Evolutionary conservation across 257 asterid genomes (phyloP).

Genomic region (Solanum tacnaense): DNA sequence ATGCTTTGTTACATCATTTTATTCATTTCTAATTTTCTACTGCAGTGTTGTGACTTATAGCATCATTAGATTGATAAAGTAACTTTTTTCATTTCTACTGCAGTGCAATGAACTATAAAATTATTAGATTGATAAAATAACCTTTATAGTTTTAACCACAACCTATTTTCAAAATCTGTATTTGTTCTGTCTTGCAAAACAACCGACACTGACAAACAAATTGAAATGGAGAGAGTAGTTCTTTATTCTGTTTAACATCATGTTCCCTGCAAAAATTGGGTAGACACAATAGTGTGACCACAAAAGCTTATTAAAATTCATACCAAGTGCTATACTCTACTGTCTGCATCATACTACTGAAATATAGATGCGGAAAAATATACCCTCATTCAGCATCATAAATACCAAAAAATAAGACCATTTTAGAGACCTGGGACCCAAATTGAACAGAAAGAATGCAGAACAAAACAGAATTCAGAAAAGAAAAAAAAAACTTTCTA

Average conservation of each 20-base stretch:
- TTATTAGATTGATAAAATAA: neutral
- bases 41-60: neutral
- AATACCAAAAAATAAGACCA: conserved; percentile 14
- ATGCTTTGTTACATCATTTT: neutral
- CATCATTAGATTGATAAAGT: neutral
- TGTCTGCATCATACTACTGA: conserved; percentile 1
- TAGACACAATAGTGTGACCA: conserved; percentile 37
- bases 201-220: neutral
- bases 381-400: neutral
- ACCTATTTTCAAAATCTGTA: neutral
- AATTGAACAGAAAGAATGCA: conserved; percentile 16
- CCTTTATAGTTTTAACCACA: neutral
- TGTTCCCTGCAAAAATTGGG: conserved; percentile 29
- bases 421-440: conserved; percentile 23
- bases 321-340: conserved; percentile 5
- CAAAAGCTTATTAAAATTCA: conserved; percentile 29
- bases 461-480: conserved; percentile 16
- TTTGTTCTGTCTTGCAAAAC: neutral
- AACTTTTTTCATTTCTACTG: neutral
- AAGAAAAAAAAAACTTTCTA: conserved; percentile 8
- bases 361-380: neutral
- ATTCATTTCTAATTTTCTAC: neutral
- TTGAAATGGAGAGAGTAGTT: neutral
- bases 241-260: conserved; percentile 15
- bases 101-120: neutral